A percentile compares a stretch with the other conserved stretches of the same genome.
Evolutionary conservation across 805 yeast species (phyloP).

Genomic region (Kluyveromyces nonfermentans): DNA sequence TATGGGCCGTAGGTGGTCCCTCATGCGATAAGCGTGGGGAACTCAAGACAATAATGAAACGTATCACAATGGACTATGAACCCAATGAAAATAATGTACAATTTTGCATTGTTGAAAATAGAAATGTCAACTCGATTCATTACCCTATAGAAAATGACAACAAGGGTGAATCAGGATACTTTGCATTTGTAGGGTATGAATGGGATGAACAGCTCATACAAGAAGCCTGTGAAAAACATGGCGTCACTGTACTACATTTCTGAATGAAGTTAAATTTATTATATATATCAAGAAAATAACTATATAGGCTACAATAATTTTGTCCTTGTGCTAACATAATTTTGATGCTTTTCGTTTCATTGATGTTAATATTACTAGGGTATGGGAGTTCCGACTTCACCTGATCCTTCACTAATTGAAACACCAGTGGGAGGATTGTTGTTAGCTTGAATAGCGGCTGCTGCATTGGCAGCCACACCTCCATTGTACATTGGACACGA

Average conservation of each 20-base stretch:
- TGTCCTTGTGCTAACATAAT: not conserved
- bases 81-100: conserved; percentile 29
- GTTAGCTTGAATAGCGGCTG: conserved; percentile 1
- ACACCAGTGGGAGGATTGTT: conserved; percentile 11
- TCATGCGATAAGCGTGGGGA: conserved; percentile 38
- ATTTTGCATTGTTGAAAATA: conserved; percentile 32
- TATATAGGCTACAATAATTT: not conserved
- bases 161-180: conserved; percentile 30
- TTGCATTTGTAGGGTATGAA: conserved; percentile 27
- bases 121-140: conserved; percentile 19
- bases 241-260: conserved; percentile 21
- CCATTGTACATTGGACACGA: conserved; percentile 82
- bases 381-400: not conserved
- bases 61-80: conserved; percentile 32
- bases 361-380: not conserved
- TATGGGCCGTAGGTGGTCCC: conserved; percentile 35
- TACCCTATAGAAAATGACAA: conserved; percentile 25
- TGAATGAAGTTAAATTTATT: conserved; percentile 6
- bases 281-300: not conserved
- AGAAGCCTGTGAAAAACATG: conserved; percentile 16
- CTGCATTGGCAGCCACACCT: conserved; percentile 9
- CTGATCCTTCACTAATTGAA: not conserved
- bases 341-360: not conserved
- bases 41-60: conserved; percentile 32
- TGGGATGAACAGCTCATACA: conserved; percentile 15